Evolutionary conservation across 345 rosid species (phyloP).

Genomic region (Boechera stricta): DNA sequence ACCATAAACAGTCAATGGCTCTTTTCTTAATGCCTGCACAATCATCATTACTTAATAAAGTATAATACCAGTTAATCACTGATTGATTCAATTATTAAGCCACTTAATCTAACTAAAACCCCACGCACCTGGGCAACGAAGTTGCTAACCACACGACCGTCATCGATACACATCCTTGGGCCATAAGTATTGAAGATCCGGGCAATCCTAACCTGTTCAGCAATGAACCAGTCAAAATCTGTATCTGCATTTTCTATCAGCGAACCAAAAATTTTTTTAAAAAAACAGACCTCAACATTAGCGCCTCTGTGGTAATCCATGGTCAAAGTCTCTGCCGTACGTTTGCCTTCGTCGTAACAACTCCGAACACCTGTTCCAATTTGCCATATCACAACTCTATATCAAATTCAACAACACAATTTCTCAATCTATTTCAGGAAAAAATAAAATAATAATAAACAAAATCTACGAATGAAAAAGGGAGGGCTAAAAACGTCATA

Average conservation of each 20-base stretch:
- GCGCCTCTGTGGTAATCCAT: constrained; percentile 99
- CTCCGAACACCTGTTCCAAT: constrained; percentile 86
- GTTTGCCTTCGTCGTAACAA: constrained; percentile 98
- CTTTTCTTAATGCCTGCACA: constrained; percentile 93
- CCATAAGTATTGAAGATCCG: constrained; percentile 95
- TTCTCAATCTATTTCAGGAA: neutral
- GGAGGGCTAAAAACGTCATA: constrained; percentile 15
- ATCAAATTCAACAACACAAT: neutral
- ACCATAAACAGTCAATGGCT: constrained; percentile 96
- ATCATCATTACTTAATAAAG: constrained; percentile 21
- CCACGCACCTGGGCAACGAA: constrained; percentile 88
- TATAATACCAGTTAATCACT: neutral
- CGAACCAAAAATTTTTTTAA: neutral
- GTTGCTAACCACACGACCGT: constrained; percentile 98
- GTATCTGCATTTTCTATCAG: neutral
- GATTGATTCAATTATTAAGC: neutral
- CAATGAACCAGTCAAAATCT: neutral
- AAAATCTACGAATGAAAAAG: neutral
- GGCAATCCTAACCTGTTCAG: constrained; percentile 93
- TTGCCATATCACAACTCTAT: neutral
- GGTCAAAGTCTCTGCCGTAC: constrained; percentile 95
- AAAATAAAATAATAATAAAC: neutral
- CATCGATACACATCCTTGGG: constrained; percentile 98
- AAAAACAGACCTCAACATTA: constrained; percentile 68
- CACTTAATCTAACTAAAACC: neutral